These are phyloP conservation scores for Mycena filopes DNA, from an alignment of 768 basidiomycete genomes.

Conservation along the genomic window DNA sequence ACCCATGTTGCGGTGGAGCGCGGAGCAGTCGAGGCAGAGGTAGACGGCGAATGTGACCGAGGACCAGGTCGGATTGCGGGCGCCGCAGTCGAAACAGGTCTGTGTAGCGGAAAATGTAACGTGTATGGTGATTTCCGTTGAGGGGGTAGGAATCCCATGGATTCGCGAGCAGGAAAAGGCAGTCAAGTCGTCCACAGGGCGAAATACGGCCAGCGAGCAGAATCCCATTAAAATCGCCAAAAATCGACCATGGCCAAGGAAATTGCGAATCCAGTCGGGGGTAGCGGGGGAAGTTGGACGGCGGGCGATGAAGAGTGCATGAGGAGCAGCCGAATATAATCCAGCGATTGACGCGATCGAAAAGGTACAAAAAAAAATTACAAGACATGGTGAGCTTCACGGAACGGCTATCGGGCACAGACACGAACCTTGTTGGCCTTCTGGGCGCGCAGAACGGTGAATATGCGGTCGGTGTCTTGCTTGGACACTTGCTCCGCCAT, in stretches of 20 bases:
- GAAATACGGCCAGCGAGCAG: too few species aligned
- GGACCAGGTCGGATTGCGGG: constrained; percentile 97
- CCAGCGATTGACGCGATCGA: neutral
- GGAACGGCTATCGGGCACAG: neutral
- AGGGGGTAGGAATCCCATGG: too few species aligned
- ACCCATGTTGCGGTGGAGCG: constrained; percentile 94
- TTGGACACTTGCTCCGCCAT: constrained; percentile 83
- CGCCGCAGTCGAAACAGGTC: constrained; percentile 95
- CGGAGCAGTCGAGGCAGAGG: constrained; percentile 97
- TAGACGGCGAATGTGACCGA: constrained; percentile 97
- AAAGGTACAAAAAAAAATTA: constrained; percentile 3
- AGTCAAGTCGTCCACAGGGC: too few species aligned
- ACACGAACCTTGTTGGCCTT: constrained; percentile 85
- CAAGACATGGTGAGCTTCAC: constrained; percentile 1
- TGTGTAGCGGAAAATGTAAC: constrained; percentile 41
- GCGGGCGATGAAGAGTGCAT: too few species aligned
- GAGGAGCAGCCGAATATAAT: neutral
- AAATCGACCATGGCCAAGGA: too few species aligned
- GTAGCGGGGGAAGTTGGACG: too few species aligned
- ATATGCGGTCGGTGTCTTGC: constrained; percentile 87
- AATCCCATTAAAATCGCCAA: too few species aligned
- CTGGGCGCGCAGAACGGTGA: constrained; percentile 82
- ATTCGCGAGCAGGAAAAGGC: too few species aligned
- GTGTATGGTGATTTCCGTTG: too few species aligned
- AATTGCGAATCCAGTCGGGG: too few species aligned